Base-by-base conservation (phyloP, 768 basidiomycete genomes). In the Cystofilobasidium ferigula region DNA sequence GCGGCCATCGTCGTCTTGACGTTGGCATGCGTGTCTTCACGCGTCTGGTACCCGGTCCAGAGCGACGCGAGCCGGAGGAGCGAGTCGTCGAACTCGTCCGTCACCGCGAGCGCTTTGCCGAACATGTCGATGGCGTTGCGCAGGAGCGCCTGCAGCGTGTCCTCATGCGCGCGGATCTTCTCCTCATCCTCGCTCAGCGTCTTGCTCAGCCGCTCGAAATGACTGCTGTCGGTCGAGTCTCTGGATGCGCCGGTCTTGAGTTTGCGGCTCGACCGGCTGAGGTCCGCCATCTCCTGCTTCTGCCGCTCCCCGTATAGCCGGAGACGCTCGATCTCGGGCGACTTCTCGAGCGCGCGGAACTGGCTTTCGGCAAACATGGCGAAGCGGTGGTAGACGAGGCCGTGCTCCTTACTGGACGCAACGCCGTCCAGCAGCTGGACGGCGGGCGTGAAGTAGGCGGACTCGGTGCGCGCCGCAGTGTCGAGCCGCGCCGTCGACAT, bases 291-390 rank as follows among this genome's bases (percentile, higher is more conserved):
- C 73, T 94, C 88, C 66, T 81, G 78, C 28, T 74, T 79, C 75
- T 89, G 89, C 58, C 87, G 83, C 34, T 86, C 84, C 6, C 82
- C 78, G 71, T 90, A 89, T 0, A 85, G 77, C 70, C 84, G 85
- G 77, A 84, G 82, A 48, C 87, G 80, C 16, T 86, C 72, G 0
- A 82, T 81, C 69, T 89, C 89, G 0, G 86, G 82, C 0, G 88
- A 86, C 68, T 83, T 81, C 22, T 81, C 74, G 40, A 87, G 82
- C 1, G 82, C 78, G 67, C 86, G 83, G 72, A 88, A 92, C 71
- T 98, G 93, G 16, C 81, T 80, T 71, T 98, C 91, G 0, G 93
- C 88, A 72, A 98, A 98, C 30, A 82, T 80, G 0, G 94, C 95
- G 73, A 84, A 97, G 71, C 88, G 82, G 67, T 86, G 84, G 73